Percentiles rank a stretch among this genome's conserved stretches.
phyloP scores from a whole-genome alignment of 1,284 basidiomycete species.

The Trichosporon faecale region DNA sequence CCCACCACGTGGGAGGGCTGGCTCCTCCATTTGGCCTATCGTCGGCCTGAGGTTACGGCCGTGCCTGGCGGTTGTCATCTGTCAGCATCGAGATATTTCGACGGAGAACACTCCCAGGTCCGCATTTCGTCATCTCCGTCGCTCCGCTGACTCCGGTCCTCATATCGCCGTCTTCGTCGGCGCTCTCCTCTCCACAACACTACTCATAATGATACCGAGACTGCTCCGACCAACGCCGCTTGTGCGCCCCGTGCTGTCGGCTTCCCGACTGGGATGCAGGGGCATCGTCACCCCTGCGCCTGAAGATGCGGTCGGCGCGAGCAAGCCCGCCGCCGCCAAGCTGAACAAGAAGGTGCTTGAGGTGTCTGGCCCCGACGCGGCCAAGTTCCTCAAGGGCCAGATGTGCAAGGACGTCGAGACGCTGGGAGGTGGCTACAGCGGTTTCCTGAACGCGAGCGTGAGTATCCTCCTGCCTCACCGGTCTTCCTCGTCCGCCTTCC shows the following conservation, averaged over 20 bases:
- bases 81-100: constrained; percentile 4
- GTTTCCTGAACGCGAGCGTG: constrained; percentile 83
- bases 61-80: not conserved
- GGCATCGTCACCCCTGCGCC: not conserved
- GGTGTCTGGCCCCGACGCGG: constrained; percentile 74
- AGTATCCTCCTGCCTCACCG: constrained; percentile 32
- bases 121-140: not conserved
- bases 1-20: not conserved
- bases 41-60: no score
- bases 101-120: not conserved
- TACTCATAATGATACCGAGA: not conserved
- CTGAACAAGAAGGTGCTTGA: constrained; percentile 60
- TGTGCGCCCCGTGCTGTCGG: not conserved
- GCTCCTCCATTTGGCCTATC: no score
- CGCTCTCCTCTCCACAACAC: not conserved
- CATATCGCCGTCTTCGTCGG: not conserved
- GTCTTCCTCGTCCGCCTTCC: not conserved
- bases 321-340: constrained; percentile 62
- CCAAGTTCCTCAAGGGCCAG: constrained; percentile 84
- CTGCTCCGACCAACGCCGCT: not conserved
- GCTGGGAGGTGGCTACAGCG: constrained; percentile 65
- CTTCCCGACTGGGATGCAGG: not conserved
- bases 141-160: not conserved
- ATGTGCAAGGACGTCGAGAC: constrained; percentile 61
- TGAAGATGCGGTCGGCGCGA: constrained; percentile 1